Percentiles rank a stretch among this genome's conserved stretches.
phyloP scores from a whole-genome alignment of 441 rosid genomes.

The Pelargonium fulgidum region DNA sequence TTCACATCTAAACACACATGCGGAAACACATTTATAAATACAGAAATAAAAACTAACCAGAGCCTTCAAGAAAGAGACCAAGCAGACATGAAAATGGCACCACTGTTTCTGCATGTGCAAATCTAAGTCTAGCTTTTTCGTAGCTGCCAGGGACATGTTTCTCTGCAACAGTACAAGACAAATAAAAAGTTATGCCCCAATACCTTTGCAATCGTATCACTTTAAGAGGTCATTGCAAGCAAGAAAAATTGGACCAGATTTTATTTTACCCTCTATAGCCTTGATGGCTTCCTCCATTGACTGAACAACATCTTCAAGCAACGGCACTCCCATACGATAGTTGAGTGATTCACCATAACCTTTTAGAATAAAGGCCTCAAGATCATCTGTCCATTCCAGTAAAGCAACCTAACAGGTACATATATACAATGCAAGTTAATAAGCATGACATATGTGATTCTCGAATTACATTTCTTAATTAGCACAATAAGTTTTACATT shows the following conservation, averaged over 20 bases:
- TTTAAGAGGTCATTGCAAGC: background rate
- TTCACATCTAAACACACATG: background rate
- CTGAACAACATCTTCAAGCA: constrained; percentile 71
- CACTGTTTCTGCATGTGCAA: constrained; percentile 97
- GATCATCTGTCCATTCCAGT: constrained; percentile 94
- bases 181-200: background rate
- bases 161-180: constrained; percentile 34
- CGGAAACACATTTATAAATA: background rate
- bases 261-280: constrained; percentile 59
- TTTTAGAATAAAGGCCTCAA: constrained; percentile 71
- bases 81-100: constrained; percentile 92
- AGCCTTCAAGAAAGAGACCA: constrained; percentile 83
- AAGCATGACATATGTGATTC: constrained; percentile 11
- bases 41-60: constrained; percentile 43
- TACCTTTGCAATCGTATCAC: background rate
- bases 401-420: constrained; percentile 52
- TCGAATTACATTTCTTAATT: constrained; percentile 4
- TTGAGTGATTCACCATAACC: constrained; percentile 85
- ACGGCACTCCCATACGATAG: constrained; percentile 84
- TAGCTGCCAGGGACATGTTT: constrained; percentile 68
- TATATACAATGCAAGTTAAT: constrained; percentile 20
- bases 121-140: constrained; percentile 84
- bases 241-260: background rate
- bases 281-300: constrained; percentile 83
- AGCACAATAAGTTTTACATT: constrained; percentile 4